Conservation (phyloP, 169 alveolate genomes). For the Plasmodium falciparum region DNA sequence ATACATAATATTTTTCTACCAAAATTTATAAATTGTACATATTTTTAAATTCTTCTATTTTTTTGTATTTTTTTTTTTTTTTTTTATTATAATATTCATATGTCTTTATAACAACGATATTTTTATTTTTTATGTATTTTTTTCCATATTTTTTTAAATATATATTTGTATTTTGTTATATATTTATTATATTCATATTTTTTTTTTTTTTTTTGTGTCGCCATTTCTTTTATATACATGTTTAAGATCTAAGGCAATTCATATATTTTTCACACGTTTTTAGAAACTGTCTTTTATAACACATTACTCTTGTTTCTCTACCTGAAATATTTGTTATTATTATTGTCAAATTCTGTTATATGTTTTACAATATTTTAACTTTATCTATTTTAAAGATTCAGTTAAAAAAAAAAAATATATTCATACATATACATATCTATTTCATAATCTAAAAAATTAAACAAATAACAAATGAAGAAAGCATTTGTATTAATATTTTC, state of each 20-base stretch:
- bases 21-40: conserved; percentile 55
- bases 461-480: conserved; percentile 61
- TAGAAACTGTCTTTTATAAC: background rate
- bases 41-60: background rate
- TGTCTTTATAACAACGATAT: conserved; percentile 17
- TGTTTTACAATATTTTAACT: conserved; percentile 30
- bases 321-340: conserved; percentile 26
- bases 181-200: conserved; percentile 10
- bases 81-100: conserved; percentile 18
- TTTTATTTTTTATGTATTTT: conserved; percentile 10
- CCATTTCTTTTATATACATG: conserved; percentile 6
- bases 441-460: background rate
- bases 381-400: conserved; percentile 38
- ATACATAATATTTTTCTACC: background rate
- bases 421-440: no score
- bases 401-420: conserved; percentile 5
- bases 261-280: conserved; percentile 3
- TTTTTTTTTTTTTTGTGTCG: conserved; percentile 22
- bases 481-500: conserved; percentile 47
- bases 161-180: conserved; percentile 14
- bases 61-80: background rate
- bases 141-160: background rate
- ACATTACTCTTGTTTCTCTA: conserved; percentile 20
- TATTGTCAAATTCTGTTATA: conserved; percentile 4
- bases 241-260: conserved; percentile 23